phyloP scores from a whole-genome alignment of 495 filamentous ascomycete genomes.

The Xanthoparmelia taractica region DNA sequence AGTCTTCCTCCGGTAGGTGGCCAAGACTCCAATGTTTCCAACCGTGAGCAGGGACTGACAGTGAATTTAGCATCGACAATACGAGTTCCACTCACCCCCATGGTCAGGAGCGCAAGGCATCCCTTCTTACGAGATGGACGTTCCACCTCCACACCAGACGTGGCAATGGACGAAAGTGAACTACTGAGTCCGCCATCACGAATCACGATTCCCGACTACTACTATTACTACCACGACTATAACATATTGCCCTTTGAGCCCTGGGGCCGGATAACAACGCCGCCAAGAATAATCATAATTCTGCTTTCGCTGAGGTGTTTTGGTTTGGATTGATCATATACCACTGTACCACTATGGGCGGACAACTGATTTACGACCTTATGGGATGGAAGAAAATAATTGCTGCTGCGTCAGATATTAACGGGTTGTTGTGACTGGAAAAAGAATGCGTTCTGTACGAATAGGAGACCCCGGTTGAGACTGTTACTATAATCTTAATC shows the following conservation, averaged over 20 bases:
- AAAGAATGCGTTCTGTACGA: background rate
- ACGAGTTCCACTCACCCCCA: constrained; percentile 12
- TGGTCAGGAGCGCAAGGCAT: constrained; percentile 12
- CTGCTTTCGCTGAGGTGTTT: background rate
- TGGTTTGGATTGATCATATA: constrained; percentile 1
- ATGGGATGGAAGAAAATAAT: background rate
- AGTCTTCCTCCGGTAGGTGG: constrained; percentile 17
- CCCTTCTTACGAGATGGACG: constrained; percentile 14
- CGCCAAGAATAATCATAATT: background rate
- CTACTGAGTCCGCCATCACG: constrained; percentile 3
- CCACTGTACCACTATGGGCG: constrained; percentile 5
- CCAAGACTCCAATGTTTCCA: background rate
- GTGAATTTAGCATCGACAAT: constrained; percentile 16
- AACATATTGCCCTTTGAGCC: background rate
- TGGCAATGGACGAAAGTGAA: constrained; percentile 14
- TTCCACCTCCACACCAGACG: constrained; percentile 12
- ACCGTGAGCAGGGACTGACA: background rate
- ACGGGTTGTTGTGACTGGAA: background rate
- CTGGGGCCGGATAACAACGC: background rate
- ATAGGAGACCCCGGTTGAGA: background rate
- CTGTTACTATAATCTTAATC: background rate
- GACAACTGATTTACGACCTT: background rate
- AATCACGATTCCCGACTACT: background rate
- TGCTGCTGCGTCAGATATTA: background rate
- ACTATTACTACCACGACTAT: background rate